These are phyloP conservation scores for Apiospora malaysiana DNA, from an alignment of 2,329 filamentous ascomycete genomes.

Conservation along the genomic window DNA sequence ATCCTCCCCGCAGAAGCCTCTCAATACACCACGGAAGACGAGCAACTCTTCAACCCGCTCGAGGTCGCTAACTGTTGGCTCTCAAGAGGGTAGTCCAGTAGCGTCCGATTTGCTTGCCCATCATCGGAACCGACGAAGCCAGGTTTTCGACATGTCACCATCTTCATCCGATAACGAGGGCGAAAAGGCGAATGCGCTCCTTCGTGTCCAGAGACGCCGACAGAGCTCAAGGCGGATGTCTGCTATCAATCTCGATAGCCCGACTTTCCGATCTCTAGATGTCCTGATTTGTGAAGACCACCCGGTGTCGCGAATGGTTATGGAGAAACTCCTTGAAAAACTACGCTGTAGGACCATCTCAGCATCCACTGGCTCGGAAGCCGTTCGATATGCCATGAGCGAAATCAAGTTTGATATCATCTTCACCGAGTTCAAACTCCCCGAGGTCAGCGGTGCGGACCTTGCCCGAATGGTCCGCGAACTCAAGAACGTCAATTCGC, in stretches of 20 bases:
- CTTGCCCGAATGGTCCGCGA: constrained; percentile 98
- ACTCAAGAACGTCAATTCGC: constrained; percentile 91
- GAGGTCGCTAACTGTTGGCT: constrained; percentile 90
- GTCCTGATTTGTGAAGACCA: constrained; percentile 98
- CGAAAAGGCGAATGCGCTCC: constrained; percentile 84
- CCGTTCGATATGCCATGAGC: constrained; percentile 90
- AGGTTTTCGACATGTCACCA: constrained; percentile 94
- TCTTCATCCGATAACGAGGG: constrained; percentile 98
- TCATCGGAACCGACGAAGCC: constrained; percentile 90
- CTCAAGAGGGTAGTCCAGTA: constrained; percentile 85
- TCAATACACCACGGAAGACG: constrained; percentile 64
- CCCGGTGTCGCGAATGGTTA: constrained; percentile 95
- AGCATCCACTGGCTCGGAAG: constrained; percentile 87
- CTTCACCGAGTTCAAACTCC: constrained; percentile 95
- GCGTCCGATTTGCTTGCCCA: constrained; percentile 70
- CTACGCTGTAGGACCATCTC: constrained; percentile 92
- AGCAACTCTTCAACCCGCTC: constrained; percentile 72
- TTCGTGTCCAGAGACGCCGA: constrained; percentile 91
- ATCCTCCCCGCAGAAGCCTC: constrained; percentile 66
- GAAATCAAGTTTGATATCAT: constrained; percentile 99
- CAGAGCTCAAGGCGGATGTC: constrained; percentile 95
- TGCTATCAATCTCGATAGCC: constrained; percentile 85
- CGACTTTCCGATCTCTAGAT: constrained; percentile 88
- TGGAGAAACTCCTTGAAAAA: constrained; percentile 97
- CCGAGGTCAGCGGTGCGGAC: constrained; percentile 92